Conservation (phyloP, 768 basidiomycete species). For the Rubroboletus satanas region DNA sequence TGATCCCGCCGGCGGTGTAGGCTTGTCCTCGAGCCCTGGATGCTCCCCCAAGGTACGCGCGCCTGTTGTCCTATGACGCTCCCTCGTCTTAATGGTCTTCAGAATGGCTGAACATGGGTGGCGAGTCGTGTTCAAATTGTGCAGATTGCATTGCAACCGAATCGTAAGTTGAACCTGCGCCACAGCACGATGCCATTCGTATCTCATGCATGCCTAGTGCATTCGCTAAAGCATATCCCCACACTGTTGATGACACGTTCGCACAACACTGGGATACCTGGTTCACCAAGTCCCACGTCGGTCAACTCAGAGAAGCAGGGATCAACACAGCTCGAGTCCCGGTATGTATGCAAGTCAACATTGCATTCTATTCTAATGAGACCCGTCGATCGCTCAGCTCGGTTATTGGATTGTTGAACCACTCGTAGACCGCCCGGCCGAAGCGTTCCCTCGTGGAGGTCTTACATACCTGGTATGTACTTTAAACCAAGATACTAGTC, state of each 20-base stretch:
- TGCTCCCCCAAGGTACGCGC: slow-evolving; percentile 60
- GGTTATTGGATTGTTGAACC: slow-evolving; percentile 82
- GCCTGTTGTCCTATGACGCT: background rate
- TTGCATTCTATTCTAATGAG: background rate
- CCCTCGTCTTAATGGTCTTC: background rate
- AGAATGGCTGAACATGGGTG: slow-evolving; percentile 78
- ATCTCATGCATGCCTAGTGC: slow-evolving; percentile 37
- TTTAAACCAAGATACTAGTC: background rate
- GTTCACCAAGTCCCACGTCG: slow-evolving; percentile 64
- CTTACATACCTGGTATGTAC: slow-evolving; percentile 54
- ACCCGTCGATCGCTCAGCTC: slow-evolving; percentile 41
- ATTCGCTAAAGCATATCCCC: slow-evolving; percentile 56
- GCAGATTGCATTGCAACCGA: slow-evolving; percentile 62
- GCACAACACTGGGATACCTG: slow-evolving; percentile 68
- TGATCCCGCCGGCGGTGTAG: slow-evolving; percentile 34
- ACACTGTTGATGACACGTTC: slow-evolving; percentile 55
- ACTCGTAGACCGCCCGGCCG: slow-evolving; percentile 56
- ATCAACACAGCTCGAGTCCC: slow-evolving; percentile 79
- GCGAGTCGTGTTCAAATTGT: slow-evolving; percentile 56
- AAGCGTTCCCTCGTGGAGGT: slow-evolving; percentile 70
- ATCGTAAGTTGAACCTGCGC: slow-evolving; percentile 41
- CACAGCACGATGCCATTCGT: too few species aligned
- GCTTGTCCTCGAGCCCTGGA: slow-evolving; percentile 79
- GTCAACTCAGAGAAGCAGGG: slow-evolving; percentile 47
- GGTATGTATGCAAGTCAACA: slow-evolving; percentile 36